Conservation (phyloP, 352 stramenopile species). For the Globisporangium ultimum region DNA sequence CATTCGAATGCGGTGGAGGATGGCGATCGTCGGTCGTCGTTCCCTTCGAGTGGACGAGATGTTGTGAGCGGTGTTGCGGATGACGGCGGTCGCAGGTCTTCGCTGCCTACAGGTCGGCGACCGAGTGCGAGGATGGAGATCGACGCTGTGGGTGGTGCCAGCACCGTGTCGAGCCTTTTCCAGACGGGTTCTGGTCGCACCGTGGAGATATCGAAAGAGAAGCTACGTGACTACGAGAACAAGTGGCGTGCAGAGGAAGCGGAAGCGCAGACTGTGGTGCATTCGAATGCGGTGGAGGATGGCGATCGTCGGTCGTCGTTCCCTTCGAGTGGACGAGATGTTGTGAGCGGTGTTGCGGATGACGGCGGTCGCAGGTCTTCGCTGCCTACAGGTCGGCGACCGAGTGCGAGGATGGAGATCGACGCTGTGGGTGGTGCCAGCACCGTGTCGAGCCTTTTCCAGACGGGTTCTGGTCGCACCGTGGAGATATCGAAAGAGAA, state of each 20-base stretch:
- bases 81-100: not conserved
- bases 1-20: not conserved
- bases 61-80: not conserved
- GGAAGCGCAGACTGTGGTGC: conserved; percentile 8
- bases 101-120: too few relatives aligned
- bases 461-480: conserved; percentile 27
- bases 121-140: not conserved
- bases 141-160: too few relatives aligned
- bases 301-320: conserved; percentile 10
- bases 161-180: conserved; percentile 14
- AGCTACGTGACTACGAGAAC: conserved; percentile 22
- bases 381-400: too few relatives aligned
- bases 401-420: not conserved
- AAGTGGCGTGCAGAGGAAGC: conserved; percentile 15
- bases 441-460: conserved; percentile 16
- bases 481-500: conserved; percentile 25
- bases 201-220: conserved; percentile 25
- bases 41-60: conserved; percentile 3
- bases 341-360: not conserved
- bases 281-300: not conserved
- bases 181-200: conserved; percentile 27
- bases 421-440: too few relatives aligned
- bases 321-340: conserved; percentile 1
- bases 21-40: conserved; percentile 9
- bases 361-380: not conserved